A percentile compares a stretch with the other conserved stretches of the same genome.
These are phyloP conservation scores for Colletotrichum noveboracense DNA, from an alignment of 2,329 filamentous ascomycete genomes.

Conservation along the genomic window DNA sequence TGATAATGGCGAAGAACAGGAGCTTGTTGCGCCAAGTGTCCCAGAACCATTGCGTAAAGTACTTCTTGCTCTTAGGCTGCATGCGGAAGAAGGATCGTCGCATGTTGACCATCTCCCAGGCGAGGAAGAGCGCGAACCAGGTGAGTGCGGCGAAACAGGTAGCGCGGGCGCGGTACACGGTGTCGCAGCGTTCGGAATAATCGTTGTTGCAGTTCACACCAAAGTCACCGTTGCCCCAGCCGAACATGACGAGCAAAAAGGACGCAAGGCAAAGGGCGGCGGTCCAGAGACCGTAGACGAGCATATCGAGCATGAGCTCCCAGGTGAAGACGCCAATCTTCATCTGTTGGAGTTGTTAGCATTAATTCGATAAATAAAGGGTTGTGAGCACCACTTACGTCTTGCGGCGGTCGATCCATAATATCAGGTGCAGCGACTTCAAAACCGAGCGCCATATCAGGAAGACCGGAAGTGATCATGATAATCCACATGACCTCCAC, in stretches of 20 bases:
- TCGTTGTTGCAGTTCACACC: constrained; percentile 64
- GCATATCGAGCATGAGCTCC: constrained; percentile 69
- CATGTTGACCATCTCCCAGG: constrained; percentile 77
- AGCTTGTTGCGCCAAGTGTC: constrained; percentile 75
- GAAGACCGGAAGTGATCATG: constrained; percentile 77
- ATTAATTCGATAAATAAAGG: background rate
- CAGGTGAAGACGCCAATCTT: constrained; percentile 66
- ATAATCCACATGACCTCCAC: constrained; percentile 83
- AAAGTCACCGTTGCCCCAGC: constrained; percentile 56
- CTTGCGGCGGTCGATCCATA: constrained; percentile 71
- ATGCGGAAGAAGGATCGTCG: constrained; percentile 76
- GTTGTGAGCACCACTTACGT: constrained; percentile 43
- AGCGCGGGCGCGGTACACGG: constrained; percentile 72
- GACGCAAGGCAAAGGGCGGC: constrained; percentile 60
- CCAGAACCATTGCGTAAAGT: constrained; percentile 69
- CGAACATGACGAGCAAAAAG: constrained; percentile 59
- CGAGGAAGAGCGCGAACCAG: constrained; percentile 76
- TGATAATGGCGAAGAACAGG: constrained; percentile 65
- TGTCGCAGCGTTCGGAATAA: constrained; percentile 58
- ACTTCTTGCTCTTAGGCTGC: constrained; percentile 65
- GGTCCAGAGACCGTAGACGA: constrained; percentile 73
- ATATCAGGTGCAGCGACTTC: constrained; percentile 73
- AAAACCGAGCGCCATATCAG: constrained; percentile 78
- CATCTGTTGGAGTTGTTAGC: constrained; percentile 26
- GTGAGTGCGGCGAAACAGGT: constrained; percentile 76